These are phyloP conservation scores for Populus simonii DNA, from an alignment of 345 rosid genomes.

Conservation along the genomic window DNA sequence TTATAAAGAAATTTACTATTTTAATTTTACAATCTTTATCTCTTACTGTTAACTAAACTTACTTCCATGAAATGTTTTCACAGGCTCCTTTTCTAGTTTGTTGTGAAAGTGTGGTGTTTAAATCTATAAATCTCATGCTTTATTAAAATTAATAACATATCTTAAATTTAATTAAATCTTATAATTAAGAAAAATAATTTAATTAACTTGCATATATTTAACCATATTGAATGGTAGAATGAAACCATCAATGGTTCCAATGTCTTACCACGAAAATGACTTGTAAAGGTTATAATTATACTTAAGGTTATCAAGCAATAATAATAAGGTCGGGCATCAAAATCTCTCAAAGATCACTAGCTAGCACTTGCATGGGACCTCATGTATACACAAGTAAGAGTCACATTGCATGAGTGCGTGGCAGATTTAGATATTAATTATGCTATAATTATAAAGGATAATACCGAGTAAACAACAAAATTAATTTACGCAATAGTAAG, in stretches of 20 bases:
- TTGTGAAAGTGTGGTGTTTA: not conserved
- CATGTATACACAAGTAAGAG: not conserved
- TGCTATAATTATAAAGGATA: not conserved
- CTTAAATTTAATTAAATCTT: not conserved
- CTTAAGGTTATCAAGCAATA: slow-evolving; percentile 1
- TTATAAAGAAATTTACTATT: not conserved
- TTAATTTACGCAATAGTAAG: not conserved
- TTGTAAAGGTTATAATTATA: not conserved
- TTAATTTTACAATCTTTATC: not conserved
- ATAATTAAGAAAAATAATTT: no score
- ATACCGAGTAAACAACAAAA: not conserved
- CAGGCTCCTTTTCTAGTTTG: not conserved
- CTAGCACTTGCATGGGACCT: not conserved
- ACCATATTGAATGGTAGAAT: slow-evolving; percentile 23
- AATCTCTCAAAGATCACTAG: slow-evolving; percentile 12
- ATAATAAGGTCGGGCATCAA: slow-evolving; percentile 28
- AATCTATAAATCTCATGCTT: not conserved
- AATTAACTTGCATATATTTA: not conserved
- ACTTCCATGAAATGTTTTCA: not conserved
- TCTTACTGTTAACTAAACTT: not conserved
- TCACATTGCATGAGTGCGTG: not conserved
- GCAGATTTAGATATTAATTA: not conserved
- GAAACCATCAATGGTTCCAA: slow-evolving; percentile 34
- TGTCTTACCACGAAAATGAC: slow-evolving; percentile 28
- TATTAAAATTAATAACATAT: not conserved